Evolutionary conservation across 352 stramenopile genomes (phyloP), one percentile per base, ranked within the genome.

Genomic region (Phytophthora chlamydospora): DNA sequence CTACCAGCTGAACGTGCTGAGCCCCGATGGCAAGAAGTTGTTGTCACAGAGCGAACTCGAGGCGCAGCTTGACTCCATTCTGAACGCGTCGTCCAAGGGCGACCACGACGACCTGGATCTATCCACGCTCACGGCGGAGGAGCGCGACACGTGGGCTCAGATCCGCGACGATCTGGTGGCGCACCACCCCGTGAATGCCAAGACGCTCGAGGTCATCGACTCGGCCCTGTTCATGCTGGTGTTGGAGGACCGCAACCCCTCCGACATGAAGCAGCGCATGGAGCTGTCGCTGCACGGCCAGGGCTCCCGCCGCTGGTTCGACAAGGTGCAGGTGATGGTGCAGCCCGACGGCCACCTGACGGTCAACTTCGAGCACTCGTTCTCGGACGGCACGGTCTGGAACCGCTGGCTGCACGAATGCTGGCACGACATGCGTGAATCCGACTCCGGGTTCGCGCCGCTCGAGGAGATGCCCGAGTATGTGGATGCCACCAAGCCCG

Each of bases 321-420:
- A 98, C 78, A 98, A 98, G 79, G 77, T 97, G 54, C 86, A 95
- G 58, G 75, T 98, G 39, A 92, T 97, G 34, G 84, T 82, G 29
- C 81, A 96, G 41, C 68, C 68, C 13, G 86, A 96, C 55, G 93
- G 93, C 16, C 80, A 91, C 53, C 45, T 98, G 43, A 93, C 84
- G 11, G 73, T 97, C n/a, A 98, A 98, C 73, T 98, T 97, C 62
- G 93, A 98, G 66, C 93, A 98, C 73, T 97, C 91, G 40, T 97
- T 97, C 64, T 97, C 89, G 16, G 93, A 98, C 53, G 93, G 93
- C 19, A 97, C 94, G 40, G 72, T 86, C 3, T 98, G 93, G 93
- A 97, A 97, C 68, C 81, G 93, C 40, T 97, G 91, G 88, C 63
- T 98, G 38, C 85, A 95, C 47, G 93, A 98, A 71, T 89, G 91